A percentile compares a stretch with the other conserved stretches of the same genome.
Conservation (phyloP, 208 protist species). For the Crithidia mellificae region DNA sequence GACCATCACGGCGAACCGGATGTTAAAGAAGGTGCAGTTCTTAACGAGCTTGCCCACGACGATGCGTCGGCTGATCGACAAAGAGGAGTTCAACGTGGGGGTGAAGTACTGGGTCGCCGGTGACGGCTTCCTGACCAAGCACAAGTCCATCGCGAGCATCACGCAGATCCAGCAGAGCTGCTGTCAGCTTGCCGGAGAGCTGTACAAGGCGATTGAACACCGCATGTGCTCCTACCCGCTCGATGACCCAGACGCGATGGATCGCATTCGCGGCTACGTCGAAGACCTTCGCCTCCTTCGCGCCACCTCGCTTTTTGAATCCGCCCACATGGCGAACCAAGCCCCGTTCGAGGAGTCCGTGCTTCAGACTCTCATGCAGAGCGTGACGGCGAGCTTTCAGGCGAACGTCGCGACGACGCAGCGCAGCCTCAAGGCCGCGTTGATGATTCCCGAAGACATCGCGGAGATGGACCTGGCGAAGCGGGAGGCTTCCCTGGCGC, state of each 20-base stretch:
- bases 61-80: constrained; percentile 67
- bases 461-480: constrained; percentile 32
- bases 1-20: constrained; percentile 69
- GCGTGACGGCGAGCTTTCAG: constrained; percentile 59
- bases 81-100: constrained; percentile 51
- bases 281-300: constrained; percentile 83
- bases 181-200: constrained; percentile 44
- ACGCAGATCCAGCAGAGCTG: constrained; percentile 61
- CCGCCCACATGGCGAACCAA: constrained; percentile 22
- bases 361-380: constrained; percentile 61
- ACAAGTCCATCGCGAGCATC: constrained; percentile 63
- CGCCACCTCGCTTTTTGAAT: constrained; percentile 67
- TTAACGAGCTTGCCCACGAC: constrained; percentile 67
- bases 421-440: constrained; percentile 47
- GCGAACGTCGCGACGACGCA: constrained; percentile 50
- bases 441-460: constrained; percentile 55
- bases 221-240: constrained; percentile 69
- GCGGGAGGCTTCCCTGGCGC: constrained; percentile 36
- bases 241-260: constrained; percentile 81
- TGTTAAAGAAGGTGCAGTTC: constrained; percentile 85
- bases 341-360: constrained; percentile 60
- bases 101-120: constrained; percentile 84
- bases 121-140: constrained; percentile 70
- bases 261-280: constrained; percentile 64
- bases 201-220: constrained; percentile 69